A percentile compares a stretch with the other conserved stretches of the same genome.
Evolutionary conservation across 805 yeast genomes (phyloP).

Genomic region (Clavispora carvajalis): DNA sequence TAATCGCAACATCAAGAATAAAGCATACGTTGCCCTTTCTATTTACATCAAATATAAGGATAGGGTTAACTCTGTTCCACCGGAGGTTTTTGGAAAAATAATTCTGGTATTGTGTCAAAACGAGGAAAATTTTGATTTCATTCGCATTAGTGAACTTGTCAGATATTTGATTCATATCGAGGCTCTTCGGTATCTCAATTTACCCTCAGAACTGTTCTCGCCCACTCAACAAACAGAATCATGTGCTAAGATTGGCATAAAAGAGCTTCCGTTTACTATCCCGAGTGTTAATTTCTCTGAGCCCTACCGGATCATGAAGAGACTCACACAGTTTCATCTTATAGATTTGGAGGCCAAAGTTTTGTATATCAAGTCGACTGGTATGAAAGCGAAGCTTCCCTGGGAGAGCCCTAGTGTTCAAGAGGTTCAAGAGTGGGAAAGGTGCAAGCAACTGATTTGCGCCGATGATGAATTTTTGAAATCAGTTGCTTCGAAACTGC

Average conservation of each 20-base stretch:
- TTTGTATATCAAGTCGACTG: constrained; percentile 1
- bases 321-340: constrained; percentile 6
- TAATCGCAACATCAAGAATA: constrained; percentile 4
- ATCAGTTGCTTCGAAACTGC: background rate
- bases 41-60: background rate
- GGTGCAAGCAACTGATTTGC: background rate
- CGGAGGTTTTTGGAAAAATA: constrained; percentile 9
- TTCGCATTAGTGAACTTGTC: constrained; percentile 2
- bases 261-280: constrained; percentile 3
- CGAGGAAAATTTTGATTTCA: constrained; percentile 2
- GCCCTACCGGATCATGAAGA: constrained; percentile 12
- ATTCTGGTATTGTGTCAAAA: constrained; percentile 6
- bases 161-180: constrained; percentile 12
- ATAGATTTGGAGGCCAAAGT: constrained; percentile 10
- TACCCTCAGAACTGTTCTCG: constrained; percentile 8
- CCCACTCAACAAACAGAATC: constrained; percentile 3
- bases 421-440: constrained; percentile 6
- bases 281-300: constrained; percentile 7
- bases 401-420: constrained; percentile 7
- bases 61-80: constrained; percentile 3
- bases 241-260: background rate
- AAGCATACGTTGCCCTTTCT: background rate
- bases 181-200: constrained; percentile 6
- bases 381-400: constrained; percentile 3
- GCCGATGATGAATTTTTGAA: constrained; percentile 3